Percentiles rank a stretch among this genome's conserved stretches.
phyloP scores from a whole-genome alignment of 768 basidiomycete species.

The Psilocybe azurescens region DNA sequence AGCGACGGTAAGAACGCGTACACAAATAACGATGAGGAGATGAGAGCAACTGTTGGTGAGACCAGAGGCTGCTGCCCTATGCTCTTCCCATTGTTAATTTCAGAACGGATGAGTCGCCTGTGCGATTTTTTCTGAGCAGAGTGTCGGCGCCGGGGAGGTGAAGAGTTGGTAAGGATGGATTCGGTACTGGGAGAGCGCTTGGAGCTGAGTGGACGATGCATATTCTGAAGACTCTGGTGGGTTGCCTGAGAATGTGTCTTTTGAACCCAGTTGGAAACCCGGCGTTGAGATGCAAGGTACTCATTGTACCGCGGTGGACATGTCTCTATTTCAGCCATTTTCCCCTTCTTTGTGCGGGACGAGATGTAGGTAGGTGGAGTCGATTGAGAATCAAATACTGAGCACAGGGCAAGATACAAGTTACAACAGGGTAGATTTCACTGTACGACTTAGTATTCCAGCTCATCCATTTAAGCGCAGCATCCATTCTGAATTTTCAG shows the following conservation, averaged over 20 bases:
- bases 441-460: no score
- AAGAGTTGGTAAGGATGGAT: neutral
- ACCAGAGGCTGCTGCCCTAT: neutral
- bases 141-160: neutral
- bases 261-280: slow-evolving; percentile 21
- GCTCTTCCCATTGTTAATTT: neutral
- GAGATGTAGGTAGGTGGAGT: no score
- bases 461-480: no score
- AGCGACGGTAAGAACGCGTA: slow-evolving; percentile 18
- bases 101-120: neutral
- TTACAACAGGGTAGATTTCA: no score
- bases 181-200: neutral
- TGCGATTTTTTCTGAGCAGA: neutral
- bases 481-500: no score
- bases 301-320: slow-evolving; percentile 13
- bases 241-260: neutral
- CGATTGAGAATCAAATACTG: no score
- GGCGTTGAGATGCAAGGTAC: slow-evolving; percentile 17
- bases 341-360: no score
- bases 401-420: no score
- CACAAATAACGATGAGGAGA: slow-evolving; percentile 17
- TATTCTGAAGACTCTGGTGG: no score
- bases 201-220: no score
- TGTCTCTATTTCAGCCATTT: slow-evolving; percentile 9
- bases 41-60: slow-evolving; percentile 17